phyloP scores from a whole-genome alignment of 371 early-diverging fungal genomes.

The Mortierella sp. region DNA sequence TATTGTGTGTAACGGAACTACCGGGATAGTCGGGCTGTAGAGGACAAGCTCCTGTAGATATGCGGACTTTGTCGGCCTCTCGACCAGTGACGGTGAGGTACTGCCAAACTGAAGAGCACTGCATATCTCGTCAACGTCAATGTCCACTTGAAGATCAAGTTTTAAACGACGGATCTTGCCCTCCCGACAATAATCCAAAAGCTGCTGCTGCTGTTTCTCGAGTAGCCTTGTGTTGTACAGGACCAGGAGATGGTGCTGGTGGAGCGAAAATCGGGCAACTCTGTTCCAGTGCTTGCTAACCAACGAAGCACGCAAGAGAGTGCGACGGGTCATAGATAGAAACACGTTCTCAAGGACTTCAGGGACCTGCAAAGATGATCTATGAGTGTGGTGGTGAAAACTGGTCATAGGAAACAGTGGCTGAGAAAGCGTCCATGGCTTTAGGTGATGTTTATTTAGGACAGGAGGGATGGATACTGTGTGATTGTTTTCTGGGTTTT shows the following conservation, averaged over 20 bases:
- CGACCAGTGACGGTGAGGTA: too few species aligned
- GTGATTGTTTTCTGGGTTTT: too few species aligned
- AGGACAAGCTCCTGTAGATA: background rate
- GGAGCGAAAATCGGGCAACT: background rate
- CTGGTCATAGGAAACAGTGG: too few species aligned
- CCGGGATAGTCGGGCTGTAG: background rate
- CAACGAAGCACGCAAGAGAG: background rate
- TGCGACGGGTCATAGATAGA: background rate
- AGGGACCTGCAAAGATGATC: too few species aligned
- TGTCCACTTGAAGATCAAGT: too few species aligned
- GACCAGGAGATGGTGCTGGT: background rate
- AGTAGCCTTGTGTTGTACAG: background rate
- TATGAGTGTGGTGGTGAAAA: too few species aligned
- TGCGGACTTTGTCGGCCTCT: too few species aligned
- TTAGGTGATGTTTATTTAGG: too few species aligned
- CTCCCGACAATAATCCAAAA: background rate
- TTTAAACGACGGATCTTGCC: background rate
- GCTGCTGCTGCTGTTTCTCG: background rate
- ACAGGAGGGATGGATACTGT: too few species aligned
- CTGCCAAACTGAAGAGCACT: too few species aligned
- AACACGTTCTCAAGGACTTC: background rate
- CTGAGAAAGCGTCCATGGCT: too few species aligned
- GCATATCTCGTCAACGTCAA: too few species aligned
- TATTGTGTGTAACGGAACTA: background rate
- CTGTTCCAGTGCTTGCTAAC: background rate